These are phyloP conservation scores for Hyphodiscus hymeniophilus DNA, from an alignment of 495 filamentous ascomycete species.

Conservation along the genomic window DNA sequence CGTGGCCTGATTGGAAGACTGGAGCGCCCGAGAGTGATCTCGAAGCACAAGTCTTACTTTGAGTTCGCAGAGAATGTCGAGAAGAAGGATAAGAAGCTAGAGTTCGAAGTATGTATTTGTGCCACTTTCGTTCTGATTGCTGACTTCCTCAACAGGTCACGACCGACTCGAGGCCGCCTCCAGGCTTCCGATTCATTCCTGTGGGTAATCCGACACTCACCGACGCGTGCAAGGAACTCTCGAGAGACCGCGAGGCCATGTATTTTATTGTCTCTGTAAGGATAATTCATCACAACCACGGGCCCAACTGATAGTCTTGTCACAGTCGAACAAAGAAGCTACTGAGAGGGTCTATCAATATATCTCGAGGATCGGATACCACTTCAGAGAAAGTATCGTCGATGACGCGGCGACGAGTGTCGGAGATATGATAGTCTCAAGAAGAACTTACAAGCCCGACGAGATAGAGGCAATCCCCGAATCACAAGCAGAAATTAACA, in stretches of 20 bases:
- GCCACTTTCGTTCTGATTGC: background rate
- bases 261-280: slow-evolving; percentile 77
- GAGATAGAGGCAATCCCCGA: slow-evolving; percentile 43
- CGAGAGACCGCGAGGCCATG: slow-evolving; percentile 55
- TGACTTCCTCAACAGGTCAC: slow-evolving; percentile 30
- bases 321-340: no score
- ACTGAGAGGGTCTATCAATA: slow-evolving; percentile 46
- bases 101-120: slow-evolving; percentile 17
- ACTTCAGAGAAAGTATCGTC: slow-evolving; percentile 48
- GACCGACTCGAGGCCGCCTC: slow-evolving; percentile 43
- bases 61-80: slow-evolving; percentile 47
- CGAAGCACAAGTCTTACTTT: slow-evolving; percentile 44
- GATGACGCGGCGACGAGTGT: slow-evolving; percentile 32
- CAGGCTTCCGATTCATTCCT: slow-evolving; percentile 80
- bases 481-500: slow-evolving; percentile 57
- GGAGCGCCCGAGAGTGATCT: slow-evolving; percentile 25
- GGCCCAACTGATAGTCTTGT: background rate
- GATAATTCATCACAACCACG: background rate
- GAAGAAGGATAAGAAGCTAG: slow-evolving; percentile 47
- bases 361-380: slow-evolving; percentile 72
- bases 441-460: slow-evolving; percentile 6
- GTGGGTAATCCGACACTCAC: slow-evolving; percentile 71
- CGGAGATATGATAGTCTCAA: slow-evolving; percentile 13
- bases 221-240: slow-evolving; percentile 69
- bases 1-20: slow-evolving; percentile 19